Evolutionary conservation across 345 rosid species (phyloP), one percentile per base, ranked within the genome.

Genomic region (Eucalyptus albens): DNA sequence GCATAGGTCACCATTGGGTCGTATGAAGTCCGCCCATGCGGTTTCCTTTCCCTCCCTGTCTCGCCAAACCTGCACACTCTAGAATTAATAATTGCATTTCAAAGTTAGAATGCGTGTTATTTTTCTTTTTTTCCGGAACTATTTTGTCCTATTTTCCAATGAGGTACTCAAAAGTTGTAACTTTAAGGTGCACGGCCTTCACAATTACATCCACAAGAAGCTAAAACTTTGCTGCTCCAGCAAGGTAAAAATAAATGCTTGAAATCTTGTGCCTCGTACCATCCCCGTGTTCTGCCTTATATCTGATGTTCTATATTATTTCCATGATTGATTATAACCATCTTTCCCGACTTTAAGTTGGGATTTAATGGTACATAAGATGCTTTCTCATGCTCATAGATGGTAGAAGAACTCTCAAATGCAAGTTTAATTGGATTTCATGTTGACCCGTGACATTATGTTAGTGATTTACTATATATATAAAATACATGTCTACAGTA

Each of bases 401-500:
- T 72, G 45, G 15, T 9, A 7, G 45, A 37, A 10, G 15, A 19
- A 37, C 27, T 37, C 45, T 37, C 45, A 6, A 37, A 72, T 37
- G 45, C 45, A 19, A 72, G 15, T 42, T 37, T 6, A 37, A 72
- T 19, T 19, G 15, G 16, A 62, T 29, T 62, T 29, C 33, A 62
- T 14, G 4, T 62, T 62, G 4, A 65, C 11, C 9, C 3, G 6
- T 7, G 1, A n/a, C 3, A 1, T n/a, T 15, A 15, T 12, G 19
- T 29, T 14, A 13, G 17, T 29, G 33, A 62, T 5, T 14, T 7
- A 14, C 72, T 6, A 27, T 5, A 60, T 12, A 60, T 29, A 27
- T 29, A 62, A 27, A 29, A 62, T 13, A 62, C 15, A 27, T 27
- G 15, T 12, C 16, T 60, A 27, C 8, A 60, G 2, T 60, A 27